phyloP scores from a whole-genome alignment of 805 yeast species.

The Myxozyma neotropica region DNA sequence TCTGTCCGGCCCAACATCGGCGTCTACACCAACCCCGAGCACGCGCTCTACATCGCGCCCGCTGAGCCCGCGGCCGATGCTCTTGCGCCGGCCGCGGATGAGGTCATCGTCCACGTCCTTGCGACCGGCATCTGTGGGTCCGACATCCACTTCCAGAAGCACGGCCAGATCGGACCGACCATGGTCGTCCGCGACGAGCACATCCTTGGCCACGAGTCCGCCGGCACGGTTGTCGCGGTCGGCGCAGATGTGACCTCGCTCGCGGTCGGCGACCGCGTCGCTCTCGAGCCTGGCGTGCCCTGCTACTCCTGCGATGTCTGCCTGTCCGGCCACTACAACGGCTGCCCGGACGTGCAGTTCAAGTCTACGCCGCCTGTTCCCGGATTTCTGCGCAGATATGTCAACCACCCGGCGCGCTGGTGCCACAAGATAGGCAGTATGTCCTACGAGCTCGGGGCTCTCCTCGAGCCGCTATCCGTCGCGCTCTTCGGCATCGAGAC shows the following conservation, averaged over 20 bases:
- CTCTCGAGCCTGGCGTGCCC: slow-evolving; percentile 54
- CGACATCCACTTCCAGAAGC: slow-evolving; percentile 68
- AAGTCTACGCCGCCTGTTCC: slow-evolving; percentile 46
- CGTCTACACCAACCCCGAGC: slow-evolving; percentile 30
- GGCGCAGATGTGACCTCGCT: slow-evolving; percentile 53
- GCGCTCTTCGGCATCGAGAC: slow-evolving; percentile 56
- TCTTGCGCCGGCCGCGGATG: slow-evolving; percentile 43
- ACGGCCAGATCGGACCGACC: slow-evolving; percentile 59
- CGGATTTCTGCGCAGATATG: slow-evolving; percentile 44
- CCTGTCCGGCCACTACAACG: slow-evolving; percentile 44
- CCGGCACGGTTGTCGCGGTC: slow-evolving; percentile 53
- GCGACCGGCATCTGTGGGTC: slow-evolving; percentile 78
- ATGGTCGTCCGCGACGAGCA: slow-evolving; percentile 67
- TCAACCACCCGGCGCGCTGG: slow-evolving; percentile 45
- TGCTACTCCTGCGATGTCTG: slow-evolving; percentile 48
- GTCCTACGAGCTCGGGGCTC: slow-evolving; percentile 57
- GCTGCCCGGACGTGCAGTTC: slow-evolving; percentile 44
- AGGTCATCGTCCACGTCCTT: slow-evolving; percentile 59
- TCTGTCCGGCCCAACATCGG: slow-evolving; percentile 32
- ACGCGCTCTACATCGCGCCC: slow-evolving; percentile 27
- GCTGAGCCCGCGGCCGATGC: slow-evolving; percentile 27
- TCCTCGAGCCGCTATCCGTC: slow-evolving; percentile 59
- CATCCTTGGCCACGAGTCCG: slow-evolving; percentile 60
- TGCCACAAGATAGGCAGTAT: slow-evolving; percentile 46
- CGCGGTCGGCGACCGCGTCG: slow-evolving; percentile 53